These are phyloP conservation scores for Rhodotorula sp. DNA, from an alignment of 1,284 basidiomycete genomes.

Conservation along the genomic window DNA sequence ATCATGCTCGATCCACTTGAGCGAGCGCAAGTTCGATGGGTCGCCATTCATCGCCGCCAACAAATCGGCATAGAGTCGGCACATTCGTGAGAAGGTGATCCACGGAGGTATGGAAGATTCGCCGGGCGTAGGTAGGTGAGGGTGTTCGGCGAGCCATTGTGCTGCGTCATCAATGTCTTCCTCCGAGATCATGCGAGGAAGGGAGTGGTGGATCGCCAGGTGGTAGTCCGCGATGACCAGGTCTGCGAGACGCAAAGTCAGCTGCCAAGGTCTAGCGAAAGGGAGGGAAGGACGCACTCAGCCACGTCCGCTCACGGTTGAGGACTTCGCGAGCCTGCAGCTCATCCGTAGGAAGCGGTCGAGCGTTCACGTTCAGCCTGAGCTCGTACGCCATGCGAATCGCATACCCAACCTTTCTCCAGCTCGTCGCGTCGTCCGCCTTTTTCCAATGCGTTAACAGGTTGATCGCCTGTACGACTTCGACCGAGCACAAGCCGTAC, in stretches of 20 bases:
- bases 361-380: constrained; percentile 35
- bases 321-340: constrained; percentile 33
- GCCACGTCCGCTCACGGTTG: constrained; percentile 1
- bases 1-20: constrained; percentile 8
- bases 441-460: constrained; percentile 24
- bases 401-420: constrained; percentile 37
- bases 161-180: constrained; percentile 4
- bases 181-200: constrained; percentile 12
- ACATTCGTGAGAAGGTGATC: constrained; percentile 4
- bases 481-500: constrained; percentile 14
- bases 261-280: background rate
- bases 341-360: constrained; percentile 38
- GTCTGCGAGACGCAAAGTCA: background rate
- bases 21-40: background rate
- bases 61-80: background rate
- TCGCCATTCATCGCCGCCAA: background rate
- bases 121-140: background rate
- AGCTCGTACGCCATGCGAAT: constrained; percentile 43
- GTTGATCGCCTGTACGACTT: constrained; percentile 1
- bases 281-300: background rate
- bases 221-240: constrained; percentile 12
- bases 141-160: constrained; percentile 3
- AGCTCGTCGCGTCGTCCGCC: background rate
- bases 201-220: constrained; percentile 2
- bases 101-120: background rate